Evolutionary conservation across 345 rosid species (phyloP).

Genomic region (Hibiscus mutabilis): DNA sequence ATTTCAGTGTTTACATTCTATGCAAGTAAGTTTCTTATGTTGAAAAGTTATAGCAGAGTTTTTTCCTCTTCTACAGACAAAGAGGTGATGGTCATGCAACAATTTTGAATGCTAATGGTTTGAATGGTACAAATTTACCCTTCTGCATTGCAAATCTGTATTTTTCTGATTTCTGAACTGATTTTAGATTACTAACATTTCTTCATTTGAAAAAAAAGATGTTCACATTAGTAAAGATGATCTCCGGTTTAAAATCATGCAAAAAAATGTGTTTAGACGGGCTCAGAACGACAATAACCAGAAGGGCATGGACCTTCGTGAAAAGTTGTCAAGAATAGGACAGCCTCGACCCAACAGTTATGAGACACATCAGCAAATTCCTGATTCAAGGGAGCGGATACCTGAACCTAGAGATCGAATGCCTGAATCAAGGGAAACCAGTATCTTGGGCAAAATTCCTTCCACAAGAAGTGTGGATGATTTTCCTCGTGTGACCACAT

Average conservation of each 20-base stretch:
- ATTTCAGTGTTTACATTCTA: neutral
- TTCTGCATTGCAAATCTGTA: neutral
- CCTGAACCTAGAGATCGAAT: conserved; percentile 41
- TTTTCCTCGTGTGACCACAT: conserved; percentile 38
- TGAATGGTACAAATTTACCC: conserved; percentile 35
- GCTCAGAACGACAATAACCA: conserved; percentile 38
- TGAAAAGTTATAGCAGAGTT: conserved; percentile 7
- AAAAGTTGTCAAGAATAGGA: conserved; percentile 55
- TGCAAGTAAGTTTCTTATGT: conserved; percentile 2
- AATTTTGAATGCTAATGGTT: conserved; percentile 30
- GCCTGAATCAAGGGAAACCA: conserved; percentile 41
- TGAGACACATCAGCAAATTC: conserved; percentile 26
- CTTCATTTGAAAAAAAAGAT: conserved; percentile 34
- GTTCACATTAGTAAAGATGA: conserved; percentile 56
- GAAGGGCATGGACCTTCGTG: conserved; percentile 61
- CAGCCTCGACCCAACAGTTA: conserved; percentile 31
- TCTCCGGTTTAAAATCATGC: conserved; percentile 75
- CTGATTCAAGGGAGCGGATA: conserved; percentile 33
- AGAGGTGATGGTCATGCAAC: conserved; percentile 43
- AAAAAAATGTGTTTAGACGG: conserved; percentile 46
- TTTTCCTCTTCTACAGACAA: conserved; percentile 46
- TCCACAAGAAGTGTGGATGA: conserved; percentile 44
- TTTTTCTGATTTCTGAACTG: conserved; percentile 19
- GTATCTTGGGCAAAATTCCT: conserved; percentile 37
- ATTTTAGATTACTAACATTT: conserved; percentile 31